Conservation (phyloP, 2,329 filamentous ascomycete genomes). For the Fusarium odoratissimum region DNA sequence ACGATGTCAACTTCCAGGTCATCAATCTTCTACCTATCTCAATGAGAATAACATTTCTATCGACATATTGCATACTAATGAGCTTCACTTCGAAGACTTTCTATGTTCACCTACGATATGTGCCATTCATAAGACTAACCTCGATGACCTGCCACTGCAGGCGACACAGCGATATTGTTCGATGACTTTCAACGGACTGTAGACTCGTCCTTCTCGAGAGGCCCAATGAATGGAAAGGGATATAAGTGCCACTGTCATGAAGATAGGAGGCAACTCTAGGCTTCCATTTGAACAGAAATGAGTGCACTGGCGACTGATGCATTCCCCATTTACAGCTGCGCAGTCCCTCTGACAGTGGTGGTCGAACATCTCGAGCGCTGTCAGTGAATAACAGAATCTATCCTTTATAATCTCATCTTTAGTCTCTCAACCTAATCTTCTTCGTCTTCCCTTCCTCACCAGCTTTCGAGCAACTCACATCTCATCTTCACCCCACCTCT, state of each 20-base stretch:
- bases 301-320: fast-evolving
- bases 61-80: not conserved
- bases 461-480: not conserved
- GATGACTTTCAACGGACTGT: not conserved
- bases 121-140: fast-evolving
- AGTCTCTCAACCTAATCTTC: not conserved
- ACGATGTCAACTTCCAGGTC: not conserved
- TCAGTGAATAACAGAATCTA: not conserved
- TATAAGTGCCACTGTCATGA: fast-evolving
- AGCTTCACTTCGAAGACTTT: not conserved
- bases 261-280: not conserved
- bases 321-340: not conserved
- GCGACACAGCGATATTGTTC: not conserved
- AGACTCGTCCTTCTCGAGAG: fast-evolving
- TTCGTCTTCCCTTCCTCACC: not conserved
- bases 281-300: not conserved
- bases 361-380: not conserved
- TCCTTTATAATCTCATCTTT: not conserved
- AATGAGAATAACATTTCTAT: not conserved
- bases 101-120: not conserved
- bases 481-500: not conserved
- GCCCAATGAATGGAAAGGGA: fast-evolving
- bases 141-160: not conserved
- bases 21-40: no score
- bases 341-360: not conserved